Evolutionary conservation across 495 filamentous ascomycete species (phyloP), one percentile per base, ranked within the genome.

Genomic region (Daldinia vernicosa): DNA sequence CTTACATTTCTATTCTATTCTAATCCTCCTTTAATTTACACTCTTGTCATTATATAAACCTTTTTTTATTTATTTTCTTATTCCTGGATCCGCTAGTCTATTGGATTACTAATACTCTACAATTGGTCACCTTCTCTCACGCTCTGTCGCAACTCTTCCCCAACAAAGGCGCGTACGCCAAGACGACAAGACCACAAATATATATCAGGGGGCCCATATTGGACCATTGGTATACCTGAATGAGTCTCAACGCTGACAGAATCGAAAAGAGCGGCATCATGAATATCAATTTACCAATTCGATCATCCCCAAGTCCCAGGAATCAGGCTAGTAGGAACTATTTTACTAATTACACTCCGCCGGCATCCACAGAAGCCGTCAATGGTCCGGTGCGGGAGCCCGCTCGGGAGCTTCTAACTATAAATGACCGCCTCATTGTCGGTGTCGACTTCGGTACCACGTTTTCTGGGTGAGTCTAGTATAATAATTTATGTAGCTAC

Each of bases 381-480:
- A 83, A 84, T 72, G 84, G 83, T 12, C 84, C 84, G 17, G 80
- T 87, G 45, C 81, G 83, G 52, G 84, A 87, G 70, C 83, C 83
- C 37, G 79, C 83, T 8, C 73, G 80, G 68, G 85, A 86, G 72
- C 75, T 80, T 45, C 66, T 80, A 8, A 74, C 77, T 0, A 70
- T 82, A 52, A 85, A 79, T 68, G 85, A 88, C 68, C 82, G 87
- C 24, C 80, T 91, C 15, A 87, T 91, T 63, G 86, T 91, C 51
- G 89, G 89, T 43, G 82, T 90, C 6, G 89, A 91, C 76, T 91
- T 90, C 77, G 89, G 89, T 7, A 90, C 88, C n/a, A 91, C 89
- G 22, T 90, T 89, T 73, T 90, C 88, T 9, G 88, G 88, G 88
- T 89, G 74, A 82, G 85, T 80, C 8, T 28, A 59, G 22, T 22